Conservation (phyloP, 1,139 yeast species). For the Nakaseomyces delphensis region DNA sequence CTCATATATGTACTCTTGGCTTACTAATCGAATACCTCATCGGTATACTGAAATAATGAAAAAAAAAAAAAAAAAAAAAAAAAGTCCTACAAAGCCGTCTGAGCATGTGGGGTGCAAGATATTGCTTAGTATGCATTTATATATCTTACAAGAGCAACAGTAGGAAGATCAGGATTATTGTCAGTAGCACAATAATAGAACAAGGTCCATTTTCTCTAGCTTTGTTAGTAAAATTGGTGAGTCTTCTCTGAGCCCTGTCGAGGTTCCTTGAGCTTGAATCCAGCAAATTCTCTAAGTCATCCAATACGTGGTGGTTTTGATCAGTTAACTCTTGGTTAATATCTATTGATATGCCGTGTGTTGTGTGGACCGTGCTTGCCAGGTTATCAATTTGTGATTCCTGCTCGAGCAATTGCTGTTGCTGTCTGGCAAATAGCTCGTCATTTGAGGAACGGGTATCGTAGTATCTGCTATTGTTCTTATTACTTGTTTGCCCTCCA, state of each 20-base stretch:
- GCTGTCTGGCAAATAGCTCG: constrained; percentile 27
- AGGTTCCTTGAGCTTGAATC: constrained; percentile 23
- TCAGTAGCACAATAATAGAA: constrained; percentile 21
- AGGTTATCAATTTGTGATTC: constrained; percentile 24
- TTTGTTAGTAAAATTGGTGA: constrained; percentile 22
- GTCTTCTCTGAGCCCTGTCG: constrained; percentile 23
- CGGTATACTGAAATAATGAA: background rate
- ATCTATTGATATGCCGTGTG: constrained; percentile 25
- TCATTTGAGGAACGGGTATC: constrained; percentile 16
- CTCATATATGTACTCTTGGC: background rate
- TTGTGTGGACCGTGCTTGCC: constrained; percentile 19
- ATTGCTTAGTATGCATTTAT: too few relatives aligned
- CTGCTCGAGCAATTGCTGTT: constrained; percentile 26
- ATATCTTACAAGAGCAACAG: constrained; percentile 21
- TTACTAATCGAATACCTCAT: background rate
- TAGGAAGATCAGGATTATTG: constrained; percentile 21
- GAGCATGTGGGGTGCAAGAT: too few relatives aligned
- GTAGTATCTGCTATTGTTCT: background rate
- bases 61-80: constrained; percentile 1
- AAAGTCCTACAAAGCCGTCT: background rate
- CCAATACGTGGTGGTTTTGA: constrained; percentile 24
- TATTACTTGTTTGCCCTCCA: background rate
- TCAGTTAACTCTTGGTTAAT: constrained; percentile 26
- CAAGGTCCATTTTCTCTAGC: constrained; percentile 30
- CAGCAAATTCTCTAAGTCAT: constrained; percentile 26